phyloP scores from a whole-genome alignment of 2,329 filamentous ascomycete genomes.

The Penicillium fuscoglaucum region DNA sequence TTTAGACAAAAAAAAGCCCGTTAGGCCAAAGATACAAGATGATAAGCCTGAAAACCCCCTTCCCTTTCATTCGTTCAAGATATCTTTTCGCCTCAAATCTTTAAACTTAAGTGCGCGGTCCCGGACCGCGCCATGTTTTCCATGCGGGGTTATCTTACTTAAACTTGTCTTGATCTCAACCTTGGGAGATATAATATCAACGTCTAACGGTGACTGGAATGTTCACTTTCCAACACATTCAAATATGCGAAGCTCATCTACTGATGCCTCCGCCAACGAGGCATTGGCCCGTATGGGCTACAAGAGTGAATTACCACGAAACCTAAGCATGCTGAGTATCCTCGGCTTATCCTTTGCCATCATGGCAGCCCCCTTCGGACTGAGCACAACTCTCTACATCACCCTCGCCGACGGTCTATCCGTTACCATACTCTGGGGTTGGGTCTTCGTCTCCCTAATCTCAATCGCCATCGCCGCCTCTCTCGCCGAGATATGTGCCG shows the following conservation, averaged over 20 bases:
- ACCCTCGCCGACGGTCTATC: slow-evolving; percentile 67
- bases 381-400: slow-evolving; percentile 68
- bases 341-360: slow-evolving; percentile 72
- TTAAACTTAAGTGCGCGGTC: slow-evolving; percentile 19
- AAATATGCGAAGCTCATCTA: slow-evolving; percentile 27
- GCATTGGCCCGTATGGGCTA: slow-evolving; percentile 68
- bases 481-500: slow-evolving; percentile 68
- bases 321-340: slow-evolving; percentile 68
- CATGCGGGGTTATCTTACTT: slow-evolving; percentile 24
- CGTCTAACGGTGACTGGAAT: neutral
- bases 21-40: neutral
- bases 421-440: slow-evolving; percentile 70
- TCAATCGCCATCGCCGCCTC: slow-evolving; percentile 65
- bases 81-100: slow-evolving; percentile 1
- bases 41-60: neutral
- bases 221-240: slow-evolving; percentile 3
- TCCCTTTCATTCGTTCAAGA: neutral
- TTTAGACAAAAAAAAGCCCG: neutral
- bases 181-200: neutral
- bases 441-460: slow-evolving; percentile 65
- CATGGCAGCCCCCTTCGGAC: slow-evolving; percentile 70
- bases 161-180: neutral
- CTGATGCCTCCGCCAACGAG: slow-evolving; percentile 53
- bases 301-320: slow-evolving; percentile 64
- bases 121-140: slow-evolving; percentile 23